phyloP scores from a whole-genome alignment of 2,329 filamentous ascomycete species.

The Fusarium nodosum region DNA sequence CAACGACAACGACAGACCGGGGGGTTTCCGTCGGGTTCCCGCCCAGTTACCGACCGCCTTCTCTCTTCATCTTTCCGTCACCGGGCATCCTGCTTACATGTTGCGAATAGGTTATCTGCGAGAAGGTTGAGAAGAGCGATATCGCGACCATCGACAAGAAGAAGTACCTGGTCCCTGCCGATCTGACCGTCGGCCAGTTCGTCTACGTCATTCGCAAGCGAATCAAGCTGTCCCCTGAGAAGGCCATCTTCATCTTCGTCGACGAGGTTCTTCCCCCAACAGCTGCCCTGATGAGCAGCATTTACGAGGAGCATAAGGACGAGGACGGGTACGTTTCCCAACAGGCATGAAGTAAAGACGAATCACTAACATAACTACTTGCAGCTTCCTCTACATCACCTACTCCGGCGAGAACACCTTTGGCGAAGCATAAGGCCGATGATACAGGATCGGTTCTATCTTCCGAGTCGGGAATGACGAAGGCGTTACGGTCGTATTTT shows the following conservation, averaged over 20 bases:
- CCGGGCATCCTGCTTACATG: slow-evolving; percentile 82
- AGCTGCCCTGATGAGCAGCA: slow-evolving; percentile 97
- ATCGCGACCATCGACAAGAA: slow-evolving; percentile 99
- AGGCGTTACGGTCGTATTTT: slow-evolving; percentile 55
- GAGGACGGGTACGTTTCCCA: slow-evolving; percentile 71
- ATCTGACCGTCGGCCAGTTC: slow-evolving; percentile 98
- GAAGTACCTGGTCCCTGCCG: slow-evolving; percentile 98
- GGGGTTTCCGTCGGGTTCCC: not conserved
- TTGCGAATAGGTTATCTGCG: slow-evolving; percentile 88
- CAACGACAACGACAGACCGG: slow-evolving; percentile 2
- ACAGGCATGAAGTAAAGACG: not conserved
- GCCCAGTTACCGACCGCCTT: slow-evolving; percentile 44
- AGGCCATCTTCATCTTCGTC: slow-evolving; percentile 99
- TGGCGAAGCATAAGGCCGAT: slow-evolving; percentile 62
- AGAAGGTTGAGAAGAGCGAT: slow-evolving; percentile 99
- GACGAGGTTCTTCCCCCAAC: slow-evolving; percentile 97
- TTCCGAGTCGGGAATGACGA: slow-evolving; percentile 49
- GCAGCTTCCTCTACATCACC: slow-evolving; percentile 96
- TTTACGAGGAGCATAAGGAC: slow-evolving; percentile 99
- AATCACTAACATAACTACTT: slow-evolving; percentile 35
- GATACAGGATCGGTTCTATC: slow-evolving; percentile 39
- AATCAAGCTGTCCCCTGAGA: slow-evolving; percentile 99
- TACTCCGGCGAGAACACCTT: slow-evolving; percentile 99
- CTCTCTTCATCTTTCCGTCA: slow-evolving; percentile 3
- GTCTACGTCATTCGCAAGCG: slow-evolving; percentile 99